A percentile compares a stretch with the other conserved stretches of the same genome.
phyloP scores from a whole-genome alignment of 225 moss, liverwort and hornwort genomes.

The Ulota crispa region DNA sequence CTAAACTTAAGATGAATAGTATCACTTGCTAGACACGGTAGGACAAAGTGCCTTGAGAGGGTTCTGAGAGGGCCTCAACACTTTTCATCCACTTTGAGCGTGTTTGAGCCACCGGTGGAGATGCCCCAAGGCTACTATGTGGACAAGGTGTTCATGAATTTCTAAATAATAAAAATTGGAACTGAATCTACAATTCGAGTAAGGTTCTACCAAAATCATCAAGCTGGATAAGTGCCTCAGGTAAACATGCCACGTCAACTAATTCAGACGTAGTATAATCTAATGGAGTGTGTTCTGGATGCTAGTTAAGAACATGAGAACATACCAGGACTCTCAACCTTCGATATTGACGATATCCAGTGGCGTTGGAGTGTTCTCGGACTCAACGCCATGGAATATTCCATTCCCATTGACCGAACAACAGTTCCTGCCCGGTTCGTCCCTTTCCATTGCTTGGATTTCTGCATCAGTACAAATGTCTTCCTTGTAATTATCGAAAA shows the following conservation, averaged over 20 bases:
- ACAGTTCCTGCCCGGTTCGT: conserved; percentile 3
- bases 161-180: background rate
- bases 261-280: background rate
- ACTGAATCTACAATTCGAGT: background rate
- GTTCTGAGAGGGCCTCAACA: too few relatives aligned
- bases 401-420: conserved; percentile 43
- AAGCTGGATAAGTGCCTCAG: background rate
- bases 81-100: too few relatives aligned
- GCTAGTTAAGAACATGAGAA: background rate
- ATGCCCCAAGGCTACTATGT: background rate
- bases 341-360: conserved; percentile 32
- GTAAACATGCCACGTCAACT: conserved; percentile 6
- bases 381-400: conserved; percentile 21
- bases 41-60: too few relatives aligned
- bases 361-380: conserved; percentile 26
- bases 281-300: background rate
- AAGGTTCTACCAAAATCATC: background rate
- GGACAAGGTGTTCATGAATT: background rate
- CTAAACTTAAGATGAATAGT: too few relatives aligned
- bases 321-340: conserved; percentile 14
- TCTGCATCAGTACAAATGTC: conserved; percentile 15
- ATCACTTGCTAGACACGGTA: too few relatives aligned
- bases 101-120: too few relatives aligned
- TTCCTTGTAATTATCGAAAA: conserved; percentile 61
- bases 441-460: background rate